phyloP scores from a whole-genome alignment of 2,329 filamentous ascomycete genomes.

The Aspergillus neoniger region DNA sequence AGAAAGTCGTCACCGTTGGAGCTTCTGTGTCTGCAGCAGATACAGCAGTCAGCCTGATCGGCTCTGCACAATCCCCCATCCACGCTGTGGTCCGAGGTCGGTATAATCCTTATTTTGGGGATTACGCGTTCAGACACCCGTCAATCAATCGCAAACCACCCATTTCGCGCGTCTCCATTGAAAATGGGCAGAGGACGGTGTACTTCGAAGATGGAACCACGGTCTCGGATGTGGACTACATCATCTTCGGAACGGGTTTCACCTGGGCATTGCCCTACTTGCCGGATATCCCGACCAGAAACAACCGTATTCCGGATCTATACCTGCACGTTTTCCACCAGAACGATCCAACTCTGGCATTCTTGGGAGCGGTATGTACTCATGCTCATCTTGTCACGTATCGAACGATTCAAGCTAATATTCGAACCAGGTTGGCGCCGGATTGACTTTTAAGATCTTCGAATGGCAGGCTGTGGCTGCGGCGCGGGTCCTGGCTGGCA shows the following conservation, averaged over 20 bases:
- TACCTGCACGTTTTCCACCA: conserved; percentile 43
- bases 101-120: conserved; percentile 59
- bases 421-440: conserved; percentile 36
- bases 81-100: conserved; percentile 57
- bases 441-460: conserved; percentile 67
- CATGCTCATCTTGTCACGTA: background rate
- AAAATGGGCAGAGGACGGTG: conserved; percentile 50
- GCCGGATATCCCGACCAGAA: conserved; percentile 46
- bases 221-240: conserved; percentile 58
- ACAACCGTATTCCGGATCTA: conserved; percentile 38
- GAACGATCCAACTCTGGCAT: conserved; percentile 35
- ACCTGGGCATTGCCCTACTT: conserved; percentile 65
- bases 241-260: conserved; percentile 70
- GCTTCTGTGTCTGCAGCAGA: conserved; percentile 67
- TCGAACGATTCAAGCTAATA: conserved; percentile 10
- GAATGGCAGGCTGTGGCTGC: conserved; percentile 68
- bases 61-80: conserved; percentile 50
- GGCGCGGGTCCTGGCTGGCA: conserved; percentile 59
- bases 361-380: conserved; percentile 49
- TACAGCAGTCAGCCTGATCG: conserved; percentile 57
- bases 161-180: conserved; percentile 42
- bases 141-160: conserved; percentile 34
- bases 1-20: conserved; percentile 64
- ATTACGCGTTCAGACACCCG: conserved; percentile 62
- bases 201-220: conserved; percentile 57